These are phyloP conservation scores for Herpetospermum pedunculosum DNA, from an alignment of 306 rosid genomes.

Conservation along the genomic window DNA sequence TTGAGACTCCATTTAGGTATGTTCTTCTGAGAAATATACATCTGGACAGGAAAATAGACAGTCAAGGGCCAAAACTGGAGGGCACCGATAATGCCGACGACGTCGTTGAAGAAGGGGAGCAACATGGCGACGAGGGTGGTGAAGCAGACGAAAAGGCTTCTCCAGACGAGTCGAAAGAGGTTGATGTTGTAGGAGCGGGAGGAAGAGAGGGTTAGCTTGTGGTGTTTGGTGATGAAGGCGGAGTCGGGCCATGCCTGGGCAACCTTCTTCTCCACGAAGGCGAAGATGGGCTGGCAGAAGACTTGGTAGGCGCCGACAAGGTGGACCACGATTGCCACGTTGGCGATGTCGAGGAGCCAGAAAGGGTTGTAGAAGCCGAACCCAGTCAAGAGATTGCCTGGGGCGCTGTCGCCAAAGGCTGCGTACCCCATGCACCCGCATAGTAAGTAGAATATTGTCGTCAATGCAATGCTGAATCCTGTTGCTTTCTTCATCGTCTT, in stretches of 20 bases:
- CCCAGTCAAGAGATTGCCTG: slow-evolving; percentile 66
- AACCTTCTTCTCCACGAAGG: not conserved
- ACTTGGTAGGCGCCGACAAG: slow-evolving; percentile 87
- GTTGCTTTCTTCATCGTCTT: slow-evolving; percentile 43
- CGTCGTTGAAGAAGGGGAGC: slow-evolving; percentile 53
- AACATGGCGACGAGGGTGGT: slow-evolving; percentile 21
- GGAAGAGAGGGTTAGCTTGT: slow-evolving; percentile 15
- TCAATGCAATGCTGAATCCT: slow-evolving; percentile 26
- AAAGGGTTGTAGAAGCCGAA: slow-evolving; percentile 31
- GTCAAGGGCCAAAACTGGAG: slow-evolving; percentile 48
- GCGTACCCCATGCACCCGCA: slow-evolving; percentile 73
- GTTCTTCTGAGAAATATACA: slow-evolving; percentile 31
- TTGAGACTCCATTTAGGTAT: slow-evolving; percentile 24
- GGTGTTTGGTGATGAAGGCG: slow-evolving; percentile 25
- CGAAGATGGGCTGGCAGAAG: slow-evolving; percentile 1
- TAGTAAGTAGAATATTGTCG: slow-evolving; percentile 53
- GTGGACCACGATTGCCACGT: slow-evolving; percentile 59
- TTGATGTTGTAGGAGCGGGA: slow-evolving; percentile 29
- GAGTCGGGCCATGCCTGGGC: slow-evolving; percentile 26
- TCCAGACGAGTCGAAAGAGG: slow-evolving; percentile 27
- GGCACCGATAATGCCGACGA: slow-evolving; percentile 48
- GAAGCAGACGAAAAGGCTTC: slow-evolving; percentile 28
- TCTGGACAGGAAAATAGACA: slow-evolving; percentile 46
- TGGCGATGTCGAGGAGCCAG: slow-evolving; percentile 68
- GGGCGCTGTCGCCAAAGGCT: slow-evolving; percentile 59